Percentiles rank a stretch among this genome's conserved stretches.
phyloP scores from a whole-genome alignment of 352 stramenopile genomes.

The Thalassiosira mediterranea region DNA sequence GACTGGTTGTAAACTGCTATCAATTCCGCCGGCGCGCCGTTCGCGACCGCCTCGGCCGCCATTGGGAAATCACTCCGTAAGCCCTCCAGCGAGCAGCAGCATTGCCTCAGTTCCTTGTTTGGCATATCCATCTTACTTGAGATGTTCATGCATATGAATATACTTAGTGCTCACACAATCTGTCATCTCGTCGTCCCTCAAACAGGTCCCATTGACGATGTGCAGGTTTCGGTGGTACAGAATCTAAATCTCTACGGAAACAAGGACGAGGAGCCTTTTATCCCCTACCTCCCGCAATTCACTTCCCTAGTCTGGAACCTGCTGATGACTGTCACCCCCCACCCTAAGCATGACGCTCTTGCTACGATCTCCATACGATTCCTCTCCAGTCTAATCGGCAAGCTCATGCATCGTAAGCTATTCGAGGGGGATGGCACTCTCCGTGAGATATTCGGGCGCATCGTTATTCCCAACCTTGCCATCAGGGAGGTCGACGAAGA shows the following conservation, averaged over 20 bases:
- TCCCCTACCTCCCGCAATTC: constrained; percentile 93
- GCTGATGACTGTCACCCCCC: constrained; percentile 77
- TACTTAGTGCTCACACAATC: no score
- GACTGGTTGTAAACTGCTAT: no score
- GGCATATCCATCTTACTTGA: no score
- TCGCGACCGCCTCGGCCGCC: no score
- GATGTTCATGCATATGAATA: no score
- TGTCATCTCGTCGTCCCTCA: no score
- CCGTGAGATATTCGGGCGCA: constrained; percentile 91
- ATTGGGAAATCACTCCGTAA: no score
- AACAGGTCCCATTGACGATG: constrained; percentile 88
- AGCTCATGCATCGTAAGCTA: constrained; percentile 90
- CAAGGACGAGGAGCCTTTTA: constrained; percentile 99
- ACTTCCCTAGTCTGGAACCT: constrained; percentile 88
- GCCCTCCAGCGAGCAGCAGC: no score
- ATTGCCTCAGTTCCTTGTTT: no score
- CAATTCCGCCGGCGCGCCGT: no score
- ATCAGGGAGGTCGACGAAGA: constrained; percentile 95
- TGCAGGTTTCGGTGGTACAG: constrained; percentile 94
- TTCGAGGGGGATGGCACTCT: constrained; percentile 79
- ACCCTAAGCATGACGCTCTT: constrained; percentile 94
- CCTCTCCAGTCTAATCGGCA: constrained; percentile 93
- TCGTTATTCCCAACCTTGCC: constrained; percentile 97
- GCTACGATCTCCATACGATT: constrained; percentile 97
- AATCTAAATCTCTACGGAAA: constrained; percentile 97